phyloP scores from a whole-genome alignment of 1,284 basidiomycete species.

The Boletus calvinii region DNA sequence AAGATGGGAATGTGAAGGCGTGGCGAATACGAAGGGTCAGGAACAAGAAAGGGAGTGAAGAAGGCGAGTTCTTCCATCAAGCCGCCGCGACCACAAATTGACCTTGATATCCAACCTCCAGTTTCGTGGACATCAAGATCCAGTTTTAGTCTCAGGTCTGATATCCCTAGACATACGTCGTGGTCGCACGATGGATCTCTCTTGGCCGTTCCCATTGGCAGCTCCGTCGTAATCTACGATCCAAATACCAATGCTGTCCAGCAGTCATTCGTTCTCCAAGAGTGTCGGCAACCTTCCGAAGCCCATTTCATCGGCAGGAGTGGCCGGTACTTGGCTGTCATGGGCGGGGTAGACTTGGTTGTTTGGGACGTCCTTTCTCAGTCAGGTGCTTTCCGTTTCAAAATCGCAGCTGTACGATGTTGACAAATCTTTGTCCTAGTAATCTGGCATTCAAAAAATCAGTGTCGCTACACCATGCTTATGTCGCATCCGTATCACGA shows the following conservation, averaged over 20 bases:
- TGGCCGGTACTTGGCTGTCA: constrained; percentile 62
- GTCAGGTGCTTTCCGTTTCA: constrained; percentile 49
- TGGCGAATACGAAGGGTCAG: constrained; percentile 60
- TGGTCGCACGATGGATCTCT: constrained; percentile 91
- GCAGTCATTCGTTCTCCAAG: constrained; percentile 61
- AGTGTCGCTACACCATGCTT: constrained; percentile 42
- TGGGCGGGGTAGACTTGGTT: constrained; percentile 52
- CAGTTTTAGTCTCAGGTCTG: constrained; percentile 66
- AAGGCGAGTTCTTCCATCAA: constrained; percentile 42
- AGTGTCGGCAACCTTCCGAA: constrained; percentile 45
- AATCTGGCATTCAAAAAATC: constrained; percentile 53
- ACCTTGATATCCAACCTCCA: constrained; percentile 32
- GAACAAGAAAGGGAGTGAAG: constrained; percentile 43
- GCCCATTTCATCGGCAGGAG: constrained; percentile 63
- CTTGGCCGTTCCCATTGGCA: constrained; percentile 71
- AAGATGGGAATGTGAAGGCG: constrained; percentile 67
- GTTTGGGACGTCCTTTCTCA: constrained; percentile 83
- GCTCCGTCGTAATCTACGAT: constrained; percentile 78
- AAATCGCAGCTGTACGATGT: constrained; percentile 2
- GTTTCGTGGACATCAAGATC: constrained; percentile 80
- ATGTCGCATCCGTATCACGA: constrained; percentile 57
- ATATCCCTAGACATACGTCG: constrained; percentile 61
- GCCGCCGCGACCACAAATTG: background rate
- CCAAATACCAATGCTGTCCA: constrained; percentile 65
- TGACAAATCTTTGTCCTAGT: constrained; percentile 40